phyloP scores from a whole-genome alignment of 108 stramenopile species.

The Cyclostephanos tholiformis region DNA sequence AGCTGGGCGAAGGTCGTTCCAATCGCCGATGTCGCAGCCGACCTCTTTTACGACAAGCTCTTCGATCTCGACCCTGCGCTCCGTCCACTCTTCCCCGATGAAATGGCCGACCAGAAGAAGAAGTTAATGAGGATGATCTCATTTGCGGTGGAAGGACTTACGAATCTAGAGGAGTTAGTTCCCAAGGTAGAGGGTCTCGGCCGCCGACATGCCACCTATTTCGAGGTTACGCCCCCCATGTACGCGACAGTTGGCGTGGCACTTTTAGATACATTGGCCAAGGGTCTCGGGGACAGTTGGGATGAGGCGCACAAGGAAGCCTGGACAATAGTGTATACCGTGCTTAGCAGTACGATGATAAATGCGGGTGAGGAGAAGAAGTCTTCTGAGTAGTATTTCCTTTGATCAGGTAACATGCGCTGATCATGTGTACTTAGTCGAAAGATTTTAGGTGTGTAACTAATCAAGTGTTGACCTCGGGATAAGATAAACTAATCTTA shows the following conservation, averaged over 20 bases:
- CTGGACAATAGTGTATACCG: conserved; percentile 33
- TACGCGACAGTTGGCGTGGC: conserved; percentile 36
- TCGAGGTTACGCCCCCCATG: conserved; percentile 35
- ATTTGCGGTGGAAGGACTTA: conserved; percentile 29
- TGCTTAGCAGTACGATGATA: conserved; percentile 35
- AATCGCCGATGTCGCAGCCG: conserved; percentile 33
- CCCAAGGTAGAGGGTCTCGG: conserved; percentile 35
- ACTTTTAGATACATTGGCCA: conserved; percentile 36
- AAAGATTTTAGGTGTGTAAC: too few relatives aligned
- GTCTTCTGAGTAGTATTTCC: neutral
- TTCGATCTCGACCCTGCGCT: conserved; percentile 30
- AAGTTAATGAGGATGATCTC: conserved; percentile 34
- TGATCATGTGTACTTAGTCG: too few relatives aligned
- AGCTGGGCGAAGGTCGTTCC: conserved; percentile 44
- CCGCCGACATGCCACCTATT: conserved; percentile 19
- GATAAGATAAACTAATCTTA: too few relatives aligned
- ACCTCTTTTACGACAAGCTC: conserved; percentile 38
- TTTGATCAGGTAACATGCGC: too few relatives aligned
- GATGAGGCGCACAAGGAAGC: conserved; percentile 44
- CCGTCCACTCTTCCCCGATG: conserved; percentile 38
- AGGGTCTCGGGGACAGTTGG: conserved; percentile 38
- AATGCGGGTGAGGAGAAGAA: conserved; percentile 10
- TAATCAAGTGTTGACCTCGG: too few relatives aligned
- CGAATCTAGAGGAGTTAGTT: conserved; percentile 23
- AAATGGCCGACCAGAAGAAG: conserved; percentile 34